These are phyloP conservation scores for Hypoxylon lienhwacheense DNA, from an alignment of 495 filamentous ascomycete genomes.

Conservation along the genomic window DNA sequence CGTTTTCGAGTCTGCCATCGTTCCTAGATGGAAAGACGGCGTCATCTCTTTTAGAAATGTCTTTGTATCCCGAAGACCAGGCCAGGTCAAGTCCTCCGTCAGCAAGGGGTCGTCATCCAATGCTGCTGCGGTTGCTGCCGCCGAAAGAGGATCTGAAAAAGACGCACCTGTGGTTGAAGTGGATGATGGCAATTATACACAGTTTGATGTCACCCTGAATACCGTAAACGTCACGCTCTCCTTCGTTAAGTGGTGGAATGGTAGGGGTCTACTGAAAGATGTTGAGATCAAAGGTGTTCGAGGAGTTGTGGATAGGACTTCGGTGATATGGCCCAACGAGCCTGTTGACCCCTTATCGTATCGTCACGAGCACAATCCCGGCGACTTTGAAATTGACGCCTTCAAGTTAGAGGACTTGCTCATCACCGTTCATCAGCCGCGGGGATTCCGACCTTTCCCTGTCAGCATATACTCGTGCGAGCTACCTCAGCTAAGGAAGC, in stretches of 20 bases:
- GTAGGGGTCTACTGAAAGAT: conserved; percentile 86
- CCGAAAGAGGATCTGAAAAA: conserved; percentile 59
- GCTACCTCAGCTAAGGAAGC: conserved; percentile 87
- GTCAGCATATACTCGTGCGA: conserved; percentile 95
- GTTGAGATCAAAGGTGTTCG: conserved; percentile 95
- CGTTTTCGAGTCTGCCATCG: conserved; percentile 96
- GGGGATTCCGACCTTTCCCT: conserved; percentile 86
- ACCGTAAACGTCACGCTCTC: conserved; percentile 97
- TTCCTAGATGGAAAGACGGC: conserved; percentile 89
- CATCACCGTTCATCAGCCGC: conserved; percentile 88
- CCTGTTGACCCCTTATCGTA: conserved; percentile 82
- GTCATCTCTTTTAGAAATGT: conserved; percentile 97
- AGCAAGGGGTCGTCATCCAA: conserved; percentile 88
- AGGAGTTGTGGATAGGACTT: conserved; percentile 89
- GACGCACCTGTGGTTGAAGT: conserved; percentile 51
- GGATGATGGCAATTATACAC: conserved; percentile 95
- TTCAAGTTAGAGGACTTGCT: conserved; percentile 96
- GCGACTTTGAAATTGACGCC: conserved; percentile 93
- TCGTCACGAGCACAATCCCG: conserved; percentile 82
- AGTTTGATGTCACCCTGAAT: conserved; percentile 93
- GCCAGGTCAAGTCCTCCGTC: conserved; percentile 73
- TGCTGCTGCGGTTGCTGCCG: conserved; percentile 83
- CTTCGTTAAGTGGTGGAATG: conserved; percentile 96
- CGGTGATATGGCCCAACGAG: conserved; percentile 69
- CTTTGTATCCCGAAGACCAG: conserved; percentile 89